Conservation (phyloP, 2,329 filamentous ascomycete species). For the Calonectria pteridis region DNA sequence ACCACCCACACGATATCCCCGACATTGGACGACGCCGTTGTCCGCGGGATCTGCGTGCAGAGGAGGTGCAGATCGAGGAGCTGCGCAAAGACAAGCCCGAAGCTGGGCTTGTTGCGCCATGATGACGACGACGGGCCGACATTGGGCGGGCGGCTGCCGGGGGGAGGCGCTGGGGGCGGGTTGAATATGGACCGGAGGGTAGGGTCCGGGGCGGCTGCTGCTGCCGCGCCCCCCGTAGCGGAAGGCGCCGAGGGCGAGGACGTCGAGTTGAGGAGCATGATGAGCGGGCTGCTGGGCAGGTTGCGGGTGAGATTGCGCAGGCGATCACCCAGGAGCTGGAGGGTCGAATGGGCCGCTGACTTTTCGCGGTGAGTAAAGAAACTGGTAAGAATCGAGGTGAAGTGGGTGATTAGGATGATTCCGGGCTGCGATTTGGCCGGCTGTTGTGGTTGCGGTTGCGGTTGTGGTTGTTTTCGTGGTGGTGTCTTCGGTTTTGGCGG, state of each 20-base stretch:
- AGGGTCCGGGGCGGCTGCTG: slow-evolving; percentile 48
- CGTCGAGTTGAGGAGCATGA: slow-evolving; percentile 69
- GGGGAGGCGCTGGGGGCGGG: slow-evolving; percentile 44
- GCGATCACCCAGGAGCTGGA: slow-evolving; percentile 62
- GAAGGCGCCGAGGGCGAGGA: slow-evolving; percentile 32
- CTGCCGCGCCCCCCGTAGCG: slow-evolving; percentile 2
- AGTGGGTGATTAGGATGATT: slow-evolving; percentile 68
- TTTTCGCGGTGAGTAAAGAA: slow-evolving; percentile 65
- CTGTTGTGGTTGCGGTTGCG: background rate
- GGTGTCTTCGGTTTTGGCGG: background rate
- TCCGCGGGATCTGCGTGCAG: slow-evolving; percentile 58
- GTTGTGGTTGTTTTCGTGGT: background rate
- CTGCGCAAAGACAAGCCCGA: slow-evolving; percentile 67
- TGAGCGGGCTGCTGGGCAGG: slow-evolving; percentile 57
- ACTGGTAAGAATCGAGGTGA: slow-evolving; percentile 63
- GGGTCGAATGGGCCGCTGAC: slow-evolving; percentile 59
- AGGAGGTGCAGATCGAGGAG: slow-evolving; percentile 68
- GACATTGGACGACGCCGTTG: slow-evolving; percentile 31
- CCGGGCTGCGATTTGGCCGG: slow-evolving; percentile 48
- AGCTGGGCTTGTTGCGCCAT: slow-evolving; percentile 61
- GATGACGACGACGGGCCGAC: slow-evolving; percentile 26
- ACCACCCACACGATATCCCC: slow-evolving; percentile 56
- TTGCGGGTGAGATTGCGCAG: slow-evolving; percentile 60
- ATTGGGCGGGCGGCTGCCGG: slow-evolving; percentile 7
- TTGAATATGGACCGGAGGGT: slow-evolving; percentile 66